Evolutionary conservation across 805 yeast genomes (phyloP), one percentile per base, ranked within the genome.

Genomic region (Starmerella etchellsii): DNA sequence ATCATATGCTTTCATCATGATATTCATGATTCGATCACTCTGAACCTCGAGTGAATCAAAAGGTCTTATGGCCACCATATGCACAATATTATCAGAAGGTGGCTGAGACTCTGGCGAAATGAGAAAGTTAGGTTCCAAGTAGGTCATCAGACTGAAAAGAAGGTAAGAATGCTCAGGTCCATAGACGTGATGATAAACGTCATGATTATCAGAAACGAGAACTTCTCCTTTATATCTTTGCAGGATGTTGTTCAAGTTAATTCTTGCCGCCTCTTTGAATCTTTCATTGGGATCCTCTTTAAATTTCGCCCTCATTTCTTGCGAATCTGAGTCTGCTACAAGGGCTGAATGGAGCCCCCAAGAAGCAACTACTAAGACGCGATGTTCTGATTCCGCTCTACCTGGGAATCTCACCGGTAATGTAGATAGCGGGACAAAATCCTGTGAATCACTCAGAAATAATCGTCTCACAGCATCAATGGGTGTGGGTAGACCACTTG

Each of bases 321-420:
- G 75, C 0, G 76, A 66, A 48, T 83, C 88, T 39, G 87, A 74
- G 42, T 79, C 79, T 24, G 87, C 87, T 2, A 87, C 85, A 37
- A 87, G 59, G 3, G 85, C 73, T 2, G 95, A 84, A 59, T 87
- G 96, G 47, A 84, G 72, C 0, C 79, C 93, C 82, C 94, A 76
- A 0, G 94, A 81, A 0, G 74, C 66, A 9, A 85, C 93, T 2
- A 82, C 82, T 15, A 59, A 34, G 3, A 58, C 52, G 10, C 48
- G 50, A 4, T 46, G 71, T n/a, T n/a, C n/a, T n/a, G n/a, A n/a
- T 44, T 34, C 37, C 7, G 11, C 25, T n/a, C 6, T 10, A 3
- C 16, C 16, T 6, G 33, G 72, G 41, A 76, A 68, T 1, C 44
- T 40, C 2, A 69, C 71, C 26, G 60, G 51, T 50, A 73, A 69